Conservation (phyloP, 1,139 yeast genomes). For the Debaryomycetaceae sp. region DNA sequence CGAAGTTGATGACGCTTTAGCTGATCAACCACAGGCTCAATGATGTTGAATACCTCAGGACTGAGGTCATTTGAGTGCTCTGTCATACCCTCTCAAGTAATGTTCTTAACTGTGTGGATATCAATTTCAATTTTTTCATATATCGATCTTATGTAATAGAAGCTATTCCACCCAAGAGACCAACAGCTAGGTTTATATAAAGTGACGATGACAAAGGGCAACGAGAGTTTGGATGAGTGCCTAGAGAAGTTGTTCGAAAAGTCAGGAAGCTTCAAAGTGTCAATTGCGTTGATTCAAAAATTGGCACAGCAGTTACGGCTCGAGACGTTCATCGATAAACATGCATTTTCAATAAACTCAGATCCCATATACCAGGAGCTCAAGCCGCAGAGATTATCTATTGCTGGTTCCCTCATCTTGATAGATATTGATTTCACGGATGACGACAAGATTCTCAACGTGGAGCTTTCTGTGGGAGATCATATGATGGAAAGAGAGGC, state of each 20-base stretch:
- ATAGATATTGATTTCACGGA: slow-evolving; percentile 41
- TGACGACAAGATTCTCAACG: slow-evolving; percentile 22
- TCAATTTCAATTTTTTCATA: neutral
- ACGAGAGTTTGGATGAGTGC: slow-evolving; percentile 24
- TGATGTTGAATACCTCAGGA: slow-evolving; percentile 34
- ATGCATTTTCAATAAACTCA: slow-evolving; percentile 26
- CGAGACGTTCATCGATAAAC: slow-evolving; percentile 43
- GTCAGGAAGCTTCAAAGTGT: slow-evolving; percentile 27
- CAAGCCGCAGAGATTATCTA: slow-evolving; percentile 29
- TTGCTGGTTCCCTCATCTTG: slow-evolving; percentile 42
- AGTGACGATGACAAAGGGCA: slow-evolving; percentile 10
- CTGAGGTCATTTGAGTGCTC: slow-evolving; percentile 13
- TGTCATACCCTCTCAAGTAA: neutral
- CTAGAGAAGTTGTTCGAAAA: slow-evolving; percentile 30
- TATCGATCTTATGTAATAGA: neutral
- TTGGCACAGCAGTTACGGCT: slow-evolving; percentile 40
- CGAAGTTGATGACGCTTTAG: slow-evolving; percentile 71
- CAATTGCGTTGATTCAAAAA: slow-evolving; percentile 39
- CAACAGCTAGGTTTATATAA: neutral
- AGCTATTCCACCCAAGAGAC: neutral
- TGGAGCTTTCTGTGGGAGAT: slow-evolving; percentile 37
- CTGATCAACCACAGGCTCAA: slow-evolving; percentile 39
- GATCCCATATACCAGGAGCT: slow-evolving; percentile 4
- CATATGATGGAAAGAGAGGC: slow-evolving; percentile 10
- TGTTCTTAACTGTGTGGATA: neutral